Evolutionary conservation across 768 basidiomycete genomes (phyloP).

Genomic region (Tylopilus sp.): DNA sequence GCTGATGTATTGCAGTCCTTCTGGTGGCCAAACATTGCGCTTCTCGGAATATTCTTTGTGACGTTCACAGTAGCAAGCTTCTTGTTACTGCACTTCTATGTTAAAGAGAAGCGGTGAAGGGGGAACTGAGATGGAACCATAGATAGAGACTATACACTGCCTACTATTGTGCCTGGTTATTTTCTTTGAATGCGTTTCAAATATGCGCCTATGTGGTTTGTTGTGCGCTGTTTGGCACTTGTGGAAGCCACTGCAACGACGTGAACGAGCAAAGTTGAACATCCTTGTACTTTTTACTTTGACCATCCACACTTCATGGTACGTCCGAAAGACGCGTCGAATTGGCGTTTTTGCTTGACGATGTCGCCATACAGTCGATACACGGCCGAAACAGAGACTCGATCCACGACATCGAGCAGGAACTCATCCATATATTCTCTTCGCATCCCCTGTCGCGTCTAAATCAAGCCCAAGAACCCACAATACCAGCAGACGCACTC

Average conservation of each 20-base stretch:
- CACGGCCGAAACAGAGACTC: conserved; percentile 67
- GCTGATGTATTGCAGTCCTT: conserved; percentile 56
- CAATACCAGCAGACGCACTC: conserved; percentile 68
- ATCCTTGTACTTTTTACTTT: conserved; percentile 6
- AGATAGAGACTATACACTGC: conserved; percentile 1
- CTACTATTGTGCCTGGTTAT: too few species aligned
- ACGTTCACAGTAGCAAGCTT: conserved; percentile 75
- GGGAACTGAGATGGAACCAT: conserved; percentile 1
- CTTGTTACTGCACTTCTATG: conserved; percentile 79
- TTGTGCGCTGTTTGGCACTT: conserved; percentile 22
- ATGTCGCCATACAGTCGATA: conserved; percentile 23
- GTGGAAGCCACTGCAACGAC: conserved; percentile 6
- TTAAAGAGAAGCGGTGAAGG: conserved; percentile 62
- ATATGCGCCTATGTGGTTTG: conserved; percentile 1
- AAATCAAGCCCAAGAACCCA: conserved; percentile 57
- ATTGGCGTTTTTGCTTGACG: not conserved
- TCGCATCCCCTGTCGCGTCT: conserved; percentile 58
- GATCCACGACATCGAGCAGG: conserved; percentile 64
- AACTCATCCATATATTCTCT: conserved; percentile 64
- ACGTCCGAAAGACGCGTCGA: conserved; percentile 15
- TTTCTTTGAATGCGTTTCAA: not conserved
- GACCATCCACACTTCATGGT: conserved; percentile 21
- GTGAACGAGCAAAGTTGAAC: not conserved
- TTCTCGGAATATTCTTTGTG: conserved; percentile 84
- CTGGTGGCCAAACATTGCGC: conserved; percentile 96